phyloP scores from a whole-genome alignment of 148 eudicot genomes.

The Euryodendron excelsum region DNA sequence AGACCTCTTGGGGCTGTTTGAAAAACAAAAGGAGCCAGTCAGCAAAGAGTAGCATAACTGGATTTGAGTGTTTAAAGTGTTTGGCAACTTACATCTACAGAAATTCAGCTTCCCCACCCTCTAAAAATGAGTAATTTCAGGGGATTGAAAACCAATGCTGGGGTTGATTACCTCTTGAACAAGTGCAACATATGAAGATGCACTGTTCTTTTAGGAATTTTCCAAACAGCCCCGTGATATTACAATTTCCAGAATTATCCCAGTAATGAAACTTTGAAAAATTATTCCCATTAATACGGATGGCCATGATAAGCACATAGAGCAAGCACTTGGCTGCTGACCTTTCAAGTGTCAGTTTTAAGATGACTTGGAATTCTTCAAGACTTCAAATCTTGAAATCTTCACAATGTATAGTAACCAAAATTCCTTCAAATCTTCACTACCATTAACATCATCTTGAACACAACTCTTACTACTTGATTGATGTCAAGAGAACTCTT shows the following conservation, averaged over 20 bases:
- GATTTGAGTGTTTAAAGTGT: too few species aligned
- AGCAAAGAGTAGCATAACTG: not conserved
- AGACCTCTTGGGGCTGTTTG: slow-evolving; percentile 16
- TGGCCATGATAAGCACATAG: slow-evolving; percentile 54
- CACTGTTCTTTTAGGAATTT: too few species aligned
- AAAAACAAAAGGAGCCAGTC: not conserved
- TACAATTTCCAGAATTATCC: not conserved
- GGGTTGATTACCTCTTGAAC: too few species aligned
- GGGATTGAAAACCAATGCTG: too few species aligned
- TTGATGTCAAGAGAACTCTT: too few species aligned
- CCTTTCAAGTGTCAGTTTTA: slow-evolving; percentile 73
- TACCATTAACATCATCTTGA: slow-evolving; percentile 75
- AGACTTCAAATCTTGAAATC: slow-evolving; percentile 78
- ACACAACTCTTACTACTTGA: slow-evolving; percentile 44
- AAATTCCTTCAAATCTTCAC: slow-evolving; percentile 78
- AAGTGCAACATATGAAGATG: too few species aligned
- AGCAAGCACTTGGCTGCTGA: slow-evolving; percentile 86
- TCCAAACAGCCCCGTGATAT: slow-evolving; percentile 25
- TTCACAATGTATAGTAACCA: slow-evolving; percentile 78
- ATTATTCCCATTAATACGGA: slow-evolving; percentile 24
- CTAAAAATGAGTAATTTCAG: too few species aligned
- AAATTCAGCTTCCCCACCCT: too few species aligned
- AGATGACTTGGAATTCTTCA: slow-evolving; percentile 96
- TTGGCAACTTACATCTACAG: too few species aligned
- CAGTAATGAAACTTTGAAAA: slow-evolving; percentile 6